Evolutionary conservation across 495 filamentous ascomycete species (phyloP).

Genomic region (Neurospora sp.): DNA sequence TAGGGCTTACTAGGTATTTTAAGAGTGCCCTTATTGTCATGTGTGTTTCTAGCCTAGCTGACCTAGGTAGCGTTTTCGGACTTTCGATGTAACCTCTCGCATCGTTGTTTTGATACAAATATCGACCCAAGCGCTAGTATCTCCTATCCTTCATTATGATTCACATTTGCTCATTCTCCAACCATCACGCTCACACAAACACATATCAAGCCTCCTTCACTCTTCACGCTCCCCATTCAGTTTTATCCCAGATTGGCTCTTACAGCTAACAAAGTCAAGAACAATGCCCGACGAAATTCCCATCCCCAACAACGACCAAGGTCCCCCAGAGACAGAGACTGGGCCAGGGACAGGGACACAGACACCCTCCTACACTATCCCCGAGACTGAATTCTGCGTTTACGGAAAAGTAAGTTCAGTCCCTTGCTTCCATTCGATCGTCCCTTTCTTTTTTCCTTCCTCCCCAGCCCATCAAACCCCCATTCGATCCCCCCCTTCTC

Average conservation of each 20-base stretch:
- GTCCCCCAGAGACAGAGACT: not conserved
- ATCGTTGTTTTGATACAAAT: not conserved
- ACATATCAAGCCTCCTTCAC: not conserved
- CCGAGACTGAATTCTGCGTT: slow-evolving; percentile 8
- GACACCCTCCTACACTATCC: not conserved
- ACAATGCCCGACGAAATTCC: not conserved
- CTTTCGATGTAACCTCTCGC: not conserved
- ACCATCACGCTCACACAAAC: not conserved
- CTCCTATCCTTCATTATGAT: not conserved
- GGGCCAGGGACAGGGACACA: too few relatives aligned
- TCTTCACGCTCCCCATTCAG: too few relatives aligned
- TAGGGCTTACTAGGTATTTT: too few relatives aligned
- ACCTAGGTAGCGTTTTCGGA: too few relatives aligned
- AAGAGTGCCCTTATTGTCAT: too few relatives aligned
- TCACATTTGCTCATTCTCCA: not conserved
- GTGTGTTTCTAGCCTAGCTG: not conserved
- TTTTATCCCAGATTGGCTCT: too few relatives aligned
- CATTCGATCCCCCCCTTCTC: too few relatives aligned
- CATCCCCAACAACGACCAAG: not conserved
- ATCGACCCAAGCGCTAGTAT: not conserved
- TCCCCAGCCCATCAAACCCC: too few relatives aligned
- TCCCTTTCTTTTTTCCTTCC: not conserved
- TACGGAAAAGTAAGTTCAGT: slow-evolving; percentile 3
- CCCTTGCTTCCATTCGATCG: not conserved
- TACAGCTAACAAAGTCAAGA: not conserved